Base-by-base conservation (phyloP, 2,329 filamentous ascomycete genomes). In the Diplocarpon rosae region DNA sequence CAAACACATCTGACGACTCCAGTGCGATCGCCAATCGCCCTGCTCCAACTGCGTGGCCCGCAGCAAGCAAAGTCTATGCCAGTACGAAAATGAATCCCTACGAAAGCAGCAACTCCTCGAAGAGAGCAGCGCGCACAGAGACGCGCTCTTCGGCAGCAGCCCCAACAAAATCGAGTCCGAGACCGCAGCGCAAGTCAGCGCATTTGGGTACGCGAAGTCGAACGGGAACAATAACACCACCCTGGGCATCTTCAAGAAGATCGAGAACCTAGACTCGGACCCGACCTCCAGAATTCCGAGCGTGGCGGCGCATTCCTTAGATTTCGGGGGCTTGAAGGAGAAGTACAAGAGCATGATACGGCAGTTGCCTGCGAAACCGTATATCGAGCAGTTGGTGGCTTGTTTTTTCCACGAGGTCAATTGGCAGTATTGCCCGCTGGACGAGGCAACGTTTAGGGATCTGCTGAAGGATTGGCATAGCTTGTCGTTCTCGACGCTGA, bases 21-120 rank as follows among this genome's bases (percentile, higher is more conserved):
- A 77, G 70, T 80, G 76, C 59, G 75, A 80, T 56, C 70, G 76
- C 47, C 68, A 71, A 48, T 65, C 72, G 48, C 76, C 76, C 2
- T 80, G 76, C 59, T 69, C 70, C 37, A 78, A 78, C 57, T 80
- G 76, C 60, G 65, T 69, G 28, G 69, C 71, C 42, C 68, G 76
- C 41, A 73, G 72, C 53, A 78, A 76, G 57, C 67, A 72, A 51
- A 62, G 66, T 2, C 62, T 66, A n/a, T 80, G 76, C 55, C 65
- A 65, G 16, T 80, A 80, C 56, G 75, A 79, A 59, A 71, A 58
- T 40, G 57, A 60, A 39, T 51, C 55, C 16, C 56, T 56, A 12
- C 53, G 56, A 16, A 59, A 57, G 43, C 54, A 58, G 39, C 57
- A 61, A 42, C 40, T 58, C 20, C 34, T 56, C 15, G 57, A 59